Base-by-base conservation (phyloP, 2,329 filamentous ascomycete species). In the Arthrobotrys sinensis region DNA sequence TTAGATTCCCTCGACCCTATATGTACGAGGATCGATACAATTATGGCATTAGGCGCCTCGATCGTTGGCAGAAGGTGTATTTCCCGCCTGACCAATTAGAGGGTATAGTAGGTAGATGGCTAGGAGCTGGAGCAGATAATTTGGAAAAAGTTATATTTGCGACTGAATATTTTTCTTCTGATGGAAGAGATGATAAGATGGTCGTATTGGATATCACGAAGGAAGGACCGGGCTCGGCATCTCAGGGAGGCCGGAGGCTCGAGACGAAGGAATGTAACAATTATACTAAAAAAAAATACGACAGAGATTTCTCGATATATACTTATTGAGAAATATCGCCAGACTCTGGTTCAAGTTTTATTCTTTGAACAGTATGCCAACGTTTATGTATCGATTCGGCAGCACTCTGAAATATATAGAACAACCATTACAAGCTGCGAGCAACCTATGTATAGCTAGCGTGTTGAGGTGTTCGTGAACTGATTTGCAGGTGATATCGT, bases 91-190 rank as follows among this genome's bases (percentile, higher is more conserved):
- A 38, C 0, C 34, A 12, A 19, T 38, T 55, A 14, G 28, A 55
- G 14, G 12, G 12, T 11, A n/a, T 38, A 24, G 52, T 55, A 3
- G n/a, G n/a, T 6, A 10, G 10, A 24, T 55, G 52, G 52, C n/a
- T 55, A 3, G 19, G 16, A 38, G 28, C 28, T 19, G 52, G 52
- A 12, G 28, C 52, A 19, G 16, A 24, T 3, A 21, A 3, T 2
- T 19, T 55, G 28, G 28, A 55, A 19, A 36, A 19, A 34, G 52
- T 55, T 19, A 11, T 55, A 36, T 55, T 55, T 16, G 28, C 28
- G 14, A 38, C 2, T 12, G 52, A 55, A 12, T 34, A 36, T 10
- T 55, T 55, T 34, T 19, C 52, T 19, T 38, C 3, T 28, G 12
- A 10, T 19, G 28, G 52, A 6, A 36, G 52, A 38, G 1, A 38